phyloP scores from a whole-genome alignment of 352 stramenopile genomes.

The Plasmopara muralis region DNA sequence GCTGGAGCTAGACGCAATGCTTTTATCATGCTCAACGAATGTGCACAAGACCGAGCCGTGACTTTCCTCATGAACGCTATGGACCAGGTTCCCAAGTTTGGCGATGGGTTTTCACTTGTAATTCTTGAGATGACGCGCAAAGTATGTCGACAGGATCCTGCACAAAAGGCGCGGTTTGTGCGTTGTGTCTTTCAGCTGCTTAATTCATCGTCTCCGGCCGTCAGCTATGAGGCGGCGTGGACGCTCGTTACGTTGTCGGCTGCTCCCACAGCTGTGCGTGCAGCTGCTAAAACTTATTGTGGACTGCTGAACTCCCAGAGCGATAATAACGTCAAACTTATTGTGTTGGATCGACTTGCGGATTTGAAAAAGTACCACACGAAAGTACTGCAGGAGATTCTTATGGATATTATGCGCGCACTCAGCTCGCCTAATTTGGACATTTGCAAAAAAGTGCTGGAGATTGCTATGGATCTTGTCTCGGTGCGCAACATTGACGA shows the following conservation, averaged over 20 bases:
- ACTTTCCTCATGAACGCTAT: slow-evolving; percentile 97
- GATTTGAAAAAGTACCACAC: slow-evolving; percentile 96
- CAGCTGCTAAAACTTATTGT: slow-evolving; percentile 96
- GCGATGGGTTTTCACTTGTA: slow-evolving; percentile 98
- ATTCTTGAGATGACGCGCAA: slow-evolving; percentile 98
- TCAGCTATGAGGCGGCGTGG: slow-evolving; percentile 98
- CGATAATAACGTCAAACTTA: slow-evolving; percentile 99
- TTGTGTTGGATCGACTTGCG: slow-evolving; percentile 97
- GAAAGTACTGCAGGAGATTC: slow-evolving; percentile 97
- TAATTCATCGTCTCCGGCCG: slow-evolving; percentile 84
- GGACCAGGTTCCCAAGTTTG: slow-evolving; percentile 92
- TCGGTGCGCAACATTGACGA: slow-evolving; percentile 97
- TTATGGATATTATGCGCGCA: slow-evolving; percentile 99
- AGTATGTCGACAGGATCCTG: slow-evolving; percentile 95
- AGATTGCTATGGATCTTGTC: slow-evolving; percentile 97
- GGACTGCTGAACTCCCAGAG: slow-evolving; percentile 96
- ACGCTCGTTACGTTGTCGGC: slow-evolving; percentile 97
- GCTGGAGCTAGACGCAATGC: slow-evolving; percentile 93
- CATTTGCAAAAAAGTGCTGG: slow-evolving; percentile 98
- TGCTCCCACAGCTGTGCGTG: slow-evolving; percentile 96
- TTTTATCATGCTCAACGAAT: slow-evolving; percentile 99
- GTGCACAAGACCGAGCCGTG: slow-evolving; percentile 95
- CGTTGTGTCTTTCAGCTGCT: slow-evolving; percentile 98
- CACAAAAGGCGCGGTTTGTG: slow-evolving; percentile 99
- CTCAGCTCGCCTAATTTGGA: slow-evolving; percentile 96